These are phyloP conservation scores for Euphorbia pulcherrima DNA, from an alignment of 345 rosid species.

Conservation along the genomic window DNA sequence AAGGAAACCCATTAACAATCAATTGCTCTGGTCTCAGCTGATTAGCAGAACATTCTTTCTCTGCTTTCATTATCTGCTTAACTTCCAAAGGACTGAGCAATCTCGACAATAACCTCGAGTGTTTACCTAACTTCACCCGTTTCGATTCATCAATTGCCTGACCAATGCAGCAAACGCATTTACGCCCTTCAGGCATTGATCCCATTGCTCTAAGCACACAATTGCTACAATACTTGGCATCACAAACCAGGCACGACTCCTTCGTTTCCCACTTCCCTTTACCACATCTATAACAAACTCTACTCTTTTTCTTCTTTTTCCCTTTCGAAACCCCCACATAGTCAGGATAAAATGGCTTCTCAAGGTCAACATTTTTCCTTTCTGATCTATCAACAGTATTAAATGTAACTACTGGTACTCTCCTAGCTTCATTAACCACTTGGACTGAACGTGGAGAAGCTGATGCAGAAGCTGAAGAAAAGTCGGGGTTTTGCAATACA, in stretches of 20 bases:
- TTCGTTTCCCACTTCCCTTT: conserved; percentile 94
- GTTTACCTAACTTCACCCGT: conserved; percentile 66
- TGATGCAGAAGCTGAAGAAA: conserved; percentile 77
- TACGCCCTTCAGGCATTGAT: conserved; percentile 99
- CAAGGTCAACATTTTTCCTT: conserved; percentile 42
- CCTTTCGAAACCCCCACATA: conserved; percentile 58
- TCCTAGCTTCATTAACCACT: conserved; percentile 37
- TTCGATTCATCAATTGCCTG: conserved; percentile 83
- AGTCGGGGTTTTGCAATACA: conserved; percentile 78
- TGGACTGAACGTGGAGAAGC: conserved; percentile 64
- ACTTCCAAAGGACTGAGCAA: conserved; percentile 91
- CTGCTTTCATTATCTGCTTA: conserved; percentile 97
- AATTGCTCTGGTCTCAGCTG: conserved; percentile 94
- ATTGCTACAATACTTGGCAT: conserved; percentile 82
- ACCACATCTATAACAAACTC: conserved; percentile 72
- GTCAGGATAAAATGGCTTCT: conserved; percentile 49
- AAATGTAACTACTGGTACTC: conserved; percentile 74
- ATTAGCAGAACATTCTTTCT: conserved; percentile 87
- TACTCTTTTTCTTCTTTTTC: conserved; percentile 53
- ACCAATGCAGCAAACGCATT: conserved; percentile 84
- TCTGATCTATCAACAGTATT: conserved; percentile 51
- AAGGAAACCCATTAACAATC: conserved; percentile 71
- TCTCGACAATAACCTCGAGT: conserved; percentile 66
- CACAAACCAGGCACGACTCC: conserved; percentile 92
- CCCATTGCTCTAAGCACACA: conserved; percentile 99